Evolutionary conservation across 345 rosid species (phyloP).

Genomic region (Acer saccharum): DNA sequence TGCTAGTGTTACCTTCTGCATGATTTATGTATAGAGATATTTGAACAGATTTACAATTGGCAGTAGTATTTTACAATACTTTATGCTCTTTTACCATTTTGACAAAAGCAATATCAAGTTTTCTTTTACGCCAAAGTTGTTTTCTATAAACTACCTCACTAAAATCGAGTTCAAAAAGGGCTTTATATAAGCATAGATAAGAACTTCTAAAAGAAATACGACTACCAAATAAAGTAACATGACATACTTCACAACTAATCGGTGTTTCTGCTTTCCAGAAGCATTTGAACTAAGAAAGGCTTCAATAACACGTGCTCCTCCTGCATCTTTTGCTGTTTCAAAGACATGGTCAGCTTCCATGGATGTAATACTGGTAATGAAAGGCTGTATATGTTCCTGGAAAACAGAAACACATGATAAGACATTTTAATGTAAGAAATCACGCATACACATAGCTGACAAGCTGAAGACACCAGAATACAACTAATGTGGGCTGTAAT

Average conservation of each 20-base stretch:
- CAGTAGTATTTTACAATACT: neutral
- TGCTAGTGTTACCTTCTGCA: neutral
- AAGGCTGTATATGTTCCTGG: constrained; percentile 81
- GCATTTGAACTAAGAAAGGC: constrained; percentile 77
- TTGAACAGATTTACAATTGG: neutral
- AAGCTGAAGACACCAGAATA: neutral
- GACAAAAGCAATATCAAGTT: neutral
- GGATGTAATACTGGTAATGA: constrained; percentile 61
- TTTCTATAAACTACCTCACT: neutral
- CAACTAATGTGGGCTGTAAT: too few relatives aligned
- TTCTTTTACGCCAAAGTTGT: neutral
- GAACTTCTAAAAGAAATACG: constrained; percentile 9
- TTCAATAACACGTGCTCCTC: constrained; percentile 89
- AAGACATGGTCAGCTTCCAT: constrained; percentile 71
- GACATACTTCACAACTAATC: constrained; percentile 73
- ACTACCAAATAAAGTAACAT: constrained; percentile 18
- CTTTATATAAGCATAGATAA: neutral
- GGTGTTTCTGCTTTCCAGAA: constrained; percentile 72
- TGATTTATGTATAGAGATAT: neutral
- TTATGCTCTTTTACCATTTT: neutral
- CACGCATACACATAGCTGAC: neutral
- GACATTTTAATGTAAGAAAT: constrained; percentile 10
- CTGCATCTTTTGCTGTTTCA: constrained; percentile 74
- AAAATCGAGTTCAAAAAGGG: neutral
- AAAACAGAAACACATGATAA: constrained; percentile 19